Conservation (phyloP, 345 rosid genomes). For the Eutrema yunnanense region DNA sequence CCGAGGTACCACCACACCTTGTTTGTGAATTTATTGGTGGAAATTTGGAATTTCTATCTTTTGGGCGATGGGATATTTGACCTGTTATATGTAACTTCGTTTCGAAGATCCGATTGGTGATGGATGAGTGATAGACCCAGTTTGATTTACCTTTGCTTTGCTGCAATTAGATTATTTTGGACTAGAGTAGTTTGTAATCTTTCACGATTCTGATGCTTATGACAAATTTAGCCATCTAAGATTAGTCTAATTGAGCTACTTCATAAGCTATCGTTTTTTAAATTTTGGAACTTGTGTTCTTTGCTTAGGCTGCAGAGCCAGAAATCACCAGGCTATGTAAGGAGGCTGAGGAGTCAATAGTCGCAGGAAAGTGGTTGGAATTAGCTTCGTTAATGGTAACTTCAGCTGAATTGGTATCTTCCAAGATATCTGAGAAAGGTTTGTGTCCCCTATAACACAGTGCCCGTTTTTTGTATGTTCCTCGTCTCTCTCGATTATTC, state of each 20-base stretch:
- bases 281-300: background rate
- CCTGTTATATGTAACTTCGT: background rate
- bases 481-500: background rate
- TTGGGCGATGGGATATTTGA: background rate
- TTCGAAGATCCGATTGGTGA: background rate
- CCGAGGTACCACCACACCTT: slow-evolving; percentile 50
- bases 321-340: slow-evolving; percentile 65
- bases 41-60: background rate
- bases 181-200: background rate
- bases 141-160: background rate
- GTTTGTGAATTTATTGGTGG: background rate
- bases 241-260: background rate
- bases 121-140: background rate
- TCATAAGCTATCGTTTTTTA: background rate
- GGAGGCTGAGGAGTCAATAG: slow-evolving; percentile 77
- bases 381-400: slow-evolving; percentile 79
- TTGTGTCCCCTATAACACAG: background rate
- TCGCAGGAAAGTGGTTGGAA: slow-evolving; percentile 64
- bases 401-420: slow-evolving; percentile 75
- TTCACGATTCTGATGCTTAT: background rate
- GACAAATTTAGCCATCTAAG: background rate
- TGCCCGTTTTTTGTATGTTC: background rate
- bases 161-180: background rate
- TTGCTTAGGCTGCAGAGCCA: slow-evolving; percentile 62
- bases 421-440: slow-evolving; percentile 97